A percentile compares a stretch with the other conserved stretches of the same genome.
phyloP scores from a whole-genome alignment of 1,284 basidiomycete genomes.

The Leccinum solheimii region DNA sequence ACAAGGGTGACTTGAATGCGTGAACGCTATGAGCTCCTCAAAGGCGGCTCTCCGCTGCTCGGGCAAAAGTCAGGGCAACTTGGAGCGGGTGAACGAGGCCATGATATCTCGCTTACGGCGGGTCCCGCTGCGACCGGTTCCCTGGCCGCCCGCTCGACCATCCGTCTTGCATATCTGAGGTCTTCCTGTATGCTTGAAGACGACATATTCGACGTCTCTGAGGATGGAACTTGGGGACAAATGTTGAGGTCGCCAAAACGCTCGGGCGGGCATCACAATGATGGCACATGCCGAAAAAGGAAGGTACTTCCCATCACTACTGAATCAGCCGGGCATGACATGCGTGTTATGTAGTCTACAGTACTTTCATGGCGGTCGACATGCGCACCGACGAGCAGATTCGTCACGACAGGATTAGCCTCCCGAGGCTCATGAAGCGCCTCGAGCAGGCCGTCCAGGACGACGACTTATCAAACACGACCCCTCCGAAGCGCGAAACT shows the following conservation, averaged over 20 bases:
- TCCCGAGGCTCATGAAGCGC: slow-evolving; percentile 58
- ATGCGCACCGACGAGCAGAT: slow-evolving; percentile 41
- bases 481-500: slow-evolving; percentile 34
- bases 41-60: slow-evolving; percentile 28
- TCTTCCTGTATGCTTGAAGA: slow-evolving; percentile 24
- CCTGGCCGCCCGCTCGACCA: slow-evolving; percentile 30
- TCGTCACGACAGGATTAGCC: slow-evolving; percentile 67
- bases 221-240: neutral
- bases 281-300: slow-evolving; percentile 17
- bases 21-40: slow-evolving; percentile 29
- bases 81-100: neutral
- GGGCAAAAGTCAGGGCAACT: slow-evolving; percentile 6
- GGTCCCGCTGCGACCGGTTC: slow-evolving; percentile 14
- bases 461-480: slow-evolving; percentile 48
- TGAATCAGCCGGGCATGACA: too few species aligned
- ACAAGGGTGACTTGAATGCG: slow-evolving; percentile 25
- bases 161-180: slow-evolving; percentile 14
- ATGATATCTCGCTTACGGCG: slow-evolving; percentile 22
- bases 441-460: slow-evolving; percentile 57
- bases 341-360: too few species aligned
- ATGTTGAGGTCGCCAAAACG: neutral
- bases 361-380: slow-evolving; percentile 1
- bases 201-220: slow-evolving; percentile 18
- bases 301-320: slow-evolving; percentile 26
- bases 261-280: slow-evolving; percentile 16